Conservation (phyloP, 768 basidiomycete genomes). For the Collybia sp. region DNA sequence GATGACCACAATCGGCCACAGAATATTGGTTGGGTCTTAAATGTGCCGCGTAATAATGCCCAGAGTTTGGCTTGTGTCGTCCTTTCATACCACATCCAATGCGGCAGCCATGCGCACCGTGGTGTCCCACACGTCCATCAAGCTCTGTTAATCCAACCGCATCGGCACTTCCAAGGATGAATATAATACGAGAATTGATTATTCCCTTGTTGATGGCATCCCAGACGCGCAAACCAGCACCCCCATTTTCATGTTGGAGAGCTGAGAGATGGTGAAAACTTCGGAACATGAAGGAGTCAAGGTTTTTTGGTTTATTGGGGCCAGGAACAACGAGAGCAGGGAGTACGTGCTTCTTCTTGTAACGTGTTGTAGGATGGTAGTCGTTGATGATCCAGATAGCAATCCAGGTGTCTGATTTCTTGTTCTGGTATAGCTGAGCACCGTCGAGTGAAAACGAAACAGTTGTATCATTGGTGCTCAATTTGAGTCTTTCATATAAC, state of each 20-base stretch:
- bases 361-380: conserved; percentile 20
- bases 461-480: conserved; percentile 17
- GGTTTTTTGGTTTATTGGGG: conserved; percentile 29
- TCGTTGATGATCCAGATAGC: conserved; percentile 27
- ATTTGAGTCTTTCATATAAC: neutral
- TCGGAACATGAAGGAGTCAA: conserved; percentile 28
- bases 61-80: conserved; percentile 14
- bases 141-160: conserved; percentile 16
- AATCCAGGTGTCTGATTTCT: conserved; percentile 37
- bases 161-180: conserved; percentile 15
- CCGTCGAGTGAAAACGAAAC: conserved; percentile 31
- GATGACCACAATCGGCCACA: conserved; percentile 12
- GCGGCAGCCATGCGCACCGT: conserved; percentile 26
- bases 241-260: conserved; percentile 10
- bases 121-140: conserved; percentile 23
- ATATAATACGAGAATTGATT: conserved; percentile 9
- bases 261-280: conserved; percentile 17
- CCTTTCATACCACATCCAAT: conserved; percentile 23
- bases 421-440: conserved; percentile 34
- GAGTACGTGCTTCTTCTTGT: conserved; percentile 24
- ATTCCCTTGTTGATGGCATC: conserved; percentile 7
- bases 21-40: conserved; percentile 14
- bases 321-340: conserved; percentile 28
- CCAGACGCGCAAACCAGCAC: conserved; percentile 15
- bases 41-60: conserved; percentile 23